Evolutionary conservation across 176 grass and related monocot species (phyloP).

Genomic region (Triticum urartu): DNA sequence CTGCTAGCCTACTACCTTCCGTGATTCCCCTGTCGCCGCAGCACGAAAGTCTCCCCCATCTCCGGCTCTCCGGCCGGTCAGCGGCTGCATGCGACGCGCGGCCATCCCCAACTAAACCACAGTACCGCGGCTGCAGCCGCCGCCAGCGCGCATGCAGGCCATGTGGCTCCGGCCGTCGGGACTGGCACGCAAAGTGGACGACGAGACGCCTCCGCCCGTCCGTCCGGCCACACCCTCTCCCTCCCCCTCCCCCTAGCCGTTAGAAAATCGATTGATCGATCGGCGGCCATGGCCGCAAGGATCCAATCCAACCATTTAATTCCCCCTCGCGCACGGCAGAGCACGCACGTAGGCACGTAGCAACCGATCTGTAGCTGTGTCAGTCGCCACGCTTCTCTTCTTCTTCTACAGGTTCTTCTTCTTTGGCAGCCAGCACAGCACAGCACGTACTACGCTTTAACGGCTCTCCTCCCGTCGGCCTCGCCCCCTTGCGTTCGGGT

Average conservation of each 20-base stretch:
- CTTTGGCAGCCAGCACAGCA: background rate
- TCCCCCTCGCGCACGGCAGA: background rate
- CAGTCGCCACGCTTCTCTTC: background rate
- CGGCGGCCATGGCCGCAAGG: background rate
- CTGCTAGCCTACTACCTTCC: background rate
- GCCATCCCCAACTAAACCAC: background rate
- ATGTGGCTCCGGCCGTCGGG: conserved; percentile 7
- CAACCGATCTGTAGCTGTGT: background rate
- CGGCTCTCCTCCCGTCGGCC: conserved; percentile 23
- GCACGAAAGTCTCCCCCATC: background rate
- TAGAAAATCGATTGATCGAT: background rate
- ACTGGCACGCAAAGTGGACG: background rate
- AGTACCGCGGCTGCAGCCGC: background rate
- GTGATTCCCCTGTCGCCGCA: background rate
- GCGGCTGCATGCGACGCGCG: background rate
- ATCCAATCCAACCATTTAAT: conserved; percentile 5
- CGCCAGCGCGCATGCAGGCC: conserved; percentile 28
- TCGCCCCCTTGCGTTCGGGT: background rate
- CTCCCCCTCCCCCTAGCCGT: background rate
- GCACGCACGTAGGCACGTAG: background rate
- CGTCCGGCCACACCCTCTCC: background rate
- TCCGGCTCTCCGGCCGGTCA: background rate
- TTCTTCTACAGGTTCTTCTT: background rate
- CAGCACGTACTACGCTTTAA: conserved; percentile 12
- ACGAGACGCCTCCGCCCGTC: background rate